phyloP scores from a whole-genome alignment of 495 filamentous ascomycete species.

The Aspergillus affinis region DNA sequence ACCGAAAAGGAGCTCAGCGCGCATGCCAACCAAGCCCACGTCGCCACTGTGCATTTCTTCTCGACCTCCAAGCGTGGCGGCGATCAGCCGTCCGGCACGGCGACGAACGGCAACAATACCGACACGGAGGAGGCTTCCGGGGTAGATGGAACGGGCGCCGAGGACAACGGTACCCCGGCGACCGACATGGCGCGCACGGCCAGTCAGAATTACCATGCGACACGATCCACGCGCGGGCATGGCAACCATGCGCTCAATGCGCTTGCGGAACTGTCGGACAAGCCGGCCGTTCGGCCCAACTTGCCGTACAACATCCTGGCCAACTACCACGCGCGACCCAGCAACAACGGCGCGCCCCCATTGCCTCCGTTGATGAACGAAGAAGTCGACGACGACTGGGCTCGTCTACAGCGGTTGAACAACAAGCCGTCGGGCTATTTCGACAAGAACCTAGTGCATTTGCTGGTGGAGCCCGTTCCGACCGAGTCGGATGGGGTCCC shows the following conservation, averaged over 20 bases:
- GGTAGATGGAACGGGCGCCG: slow-evolving; percentile 47
- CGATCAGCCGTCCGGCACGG: slow-evolving; percentile 39
- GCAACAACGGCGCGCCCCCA: slow-evolving; percentile 47
- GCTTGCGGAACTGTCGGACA: slow-evolving; percentile 63
- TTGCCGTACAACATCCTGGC: slow-evolving; percentile 59
- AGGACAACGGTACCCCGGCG: slow-evolving; percentile 56
- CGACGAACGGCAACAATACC: slow-evolving; percentile 47
- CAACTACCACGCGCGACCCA: slow-evolving; percentile 47
- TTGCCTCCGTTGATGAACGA: slow-evolving; percentile 54
- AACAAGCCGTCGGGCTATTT: slow-evolving; percentile 37
- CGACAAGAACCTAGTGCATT: slow-evolving; percentile 38
- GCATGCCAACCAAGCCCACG: slow-evolving; percentile 68
- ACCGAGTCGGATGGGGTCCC: slow-evolving; percentile 35
- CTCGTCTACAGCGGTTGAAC: slow-evolving; percentile 52
- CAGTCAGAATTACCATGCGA: slow-evolving; percentile 64
- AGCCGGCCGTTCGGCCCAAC: slow-evolving; percentile 61
- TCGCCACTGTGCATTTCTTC: slow-evolving; percentile 61
- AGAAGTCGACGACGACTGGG: slow-evolving; percentile 59
- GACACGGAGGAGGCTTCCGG: slow-evolving; percentile 44
- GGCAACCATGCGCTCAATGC: slow-evolving; percentile 58
- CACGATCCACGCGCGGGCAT: slow-evolving; percentile 64
- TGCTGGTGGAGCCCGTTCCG: slow-evolving; percentile 32
- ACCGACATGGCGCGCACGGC: slow-evolving; percentile 69
- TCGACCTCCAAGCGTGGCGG: slow-evolving; percentile 50
- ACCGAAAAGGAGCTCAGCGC: slow-evolving; percentile 87